Conservation (phyloP, 805 yeast species). For the Ogataea corticis region DNA sequence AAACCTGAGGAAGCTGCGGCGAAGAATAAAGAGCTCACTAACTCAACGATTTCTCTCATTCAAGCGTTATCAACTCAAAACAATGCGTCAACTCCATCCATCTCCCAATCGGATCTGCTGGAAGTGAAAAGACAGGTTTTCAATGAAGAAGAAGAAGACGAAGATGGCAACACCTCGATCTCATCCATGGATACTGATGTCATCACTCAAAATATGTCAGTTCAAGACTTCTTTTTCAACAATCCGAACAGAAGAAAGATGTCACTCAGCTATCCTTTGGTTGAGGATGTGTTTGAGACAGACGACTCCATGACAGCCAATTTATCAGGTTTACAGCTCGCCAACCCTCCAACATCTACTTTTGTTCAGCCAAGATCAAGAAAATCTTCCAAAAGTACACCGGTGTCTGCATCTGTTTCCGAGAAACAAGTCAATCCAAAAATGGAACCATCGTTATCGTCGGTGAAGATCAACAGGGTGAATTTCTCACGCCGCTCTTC, state of each 20-base stretch:
- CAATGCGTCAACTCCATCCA: constrained; percentile 11
- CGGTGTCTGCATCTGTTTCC: constrained; percentile 21
- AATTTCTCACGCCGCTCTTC: constrained; percentile 16
- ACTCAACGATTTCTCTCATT: constrained; percentile 29
- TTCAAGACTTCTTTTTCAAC: constrained; percentile 54
- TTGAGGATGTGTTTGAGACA: constrained; percentile 11
- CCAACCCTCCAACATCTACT: constrained; percentile 15
- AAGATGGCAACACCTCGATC: constrained; percentile 17
- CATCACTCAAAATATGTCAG: constrained; percentile 37
- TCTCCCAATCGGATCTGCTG: constrained; percentile 9
- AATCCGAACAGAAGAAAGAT: constrained; percentile 27
- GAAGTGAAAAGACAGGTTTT: constrained; percentile 6
- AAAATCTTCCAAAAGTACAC: constrained; percentile 4
- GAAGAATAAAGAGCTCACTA: constrained; percentile 8
- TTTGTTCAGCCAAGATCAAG: constrained; percentile 30
- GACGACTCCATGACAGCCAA: constrained; percentile 11
- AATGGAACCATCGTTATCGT: constrained; percentile 22
- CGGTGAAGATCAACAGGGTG: constrained; percentile 21
- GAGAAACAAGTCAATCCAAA: constrained; percentile 13
- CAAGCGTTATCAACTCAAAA: constrained; percentile 21
- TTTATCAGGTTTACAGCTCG: constrained; percentile 10
- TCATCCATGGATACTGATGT: constrained; percentile 13
- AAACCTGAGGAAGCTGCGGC: constrained; percentile 8
- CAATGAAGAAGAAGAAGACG: constrained; percentile 18
- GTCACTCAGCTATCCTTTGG: constrained; percentile 16